Evolutionary conservation across 2,329 filamentous ascomycete species (phyloP), one percentile per base, ranked within the genome.

Genomic region (Penicillium sp.): DNA sequence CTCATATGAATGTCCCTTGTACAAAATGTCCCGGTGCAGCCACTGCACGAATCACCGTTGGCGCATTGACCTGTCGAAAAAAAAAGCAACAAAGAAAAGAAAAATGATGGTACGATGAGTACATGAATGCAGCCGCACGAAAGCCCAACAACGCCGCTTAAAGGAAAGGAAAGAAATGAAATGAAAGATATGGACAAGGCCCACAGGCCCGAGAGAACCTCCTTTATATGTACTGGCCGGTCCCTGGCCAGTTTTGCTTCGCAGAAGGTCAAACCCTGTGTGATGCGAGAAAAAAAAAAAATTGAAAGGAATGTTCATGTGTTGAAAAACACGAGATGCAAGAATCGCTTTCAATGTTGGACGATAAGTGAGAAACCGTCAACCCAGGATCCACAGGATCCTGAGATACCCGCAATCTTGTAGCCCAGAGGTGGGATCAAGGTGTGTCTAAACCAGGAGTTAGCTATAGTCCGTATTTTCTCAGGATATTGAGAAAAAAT

Each of bases 361-460:
- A 92, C 89, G 66, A 97, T 86, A 54, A 96, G 80, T 8, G 89
- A 88, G 71, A 97, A 90, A 4, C 89, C 89, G 71, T 96, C 91
- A 22, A 97, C 77, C 90, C 90, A 96, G 47, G 83, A 72, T 35
- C 82, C 91, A 67, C 86, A 90, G 49, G 89, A 90, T 54, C 94
- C 94, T 11, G 90, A 89, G 60, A 97, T 82, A 56, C 94, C 94
- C 58, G 89, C 92, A 68, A 97, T 88, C 62, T 82, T 90, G 76
- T 94, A 97, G 47, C 93, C 93, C 63, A 89, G 82, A 11, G 94
- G 94, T 49, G 93, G 91, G 64, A 97, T 89, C 57, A 99, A 81
- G 31, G 87, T 94, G 72, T 92, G 88, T 60, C 93, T 97, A 53
- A 20, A 26, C 5, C 18, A 23, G 18, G 23, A 22, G 53, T 66